These are phyloP conservation scores for Spergularia marina DNA, from an alignment of 148 eudicot species.

Conservation along the genomic window DNA sequence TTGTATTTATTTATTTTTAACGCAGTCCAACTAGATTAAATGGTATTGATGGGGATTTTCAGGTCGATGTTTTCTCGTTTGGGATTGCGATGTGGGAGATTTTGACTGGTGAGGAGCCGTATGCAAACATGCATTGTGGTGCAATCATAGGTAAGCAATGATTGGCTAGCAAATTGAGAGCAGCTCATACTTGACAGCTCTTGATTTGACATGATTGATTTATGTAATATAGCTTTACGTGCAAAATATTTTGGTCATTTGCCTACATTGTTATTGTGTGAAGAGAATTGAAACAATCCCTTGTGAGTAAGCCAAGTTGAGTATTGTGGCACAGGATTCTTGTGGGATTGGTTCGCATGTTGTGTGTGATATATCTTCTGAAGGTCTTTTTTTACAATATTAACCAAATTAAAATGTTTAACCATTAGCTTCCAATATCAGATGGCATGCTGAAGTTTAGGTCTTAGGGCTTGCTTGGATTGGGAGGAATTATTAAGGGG, in stretches of 20 bases:
- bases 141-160: constrained; percentile 75
- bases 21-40: constrained; percentile 1
- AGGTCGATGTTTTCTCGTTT: constrained; percentile 98
- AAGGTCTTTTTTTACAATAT: not conserved
- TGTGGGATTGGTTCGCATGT: not conserved
- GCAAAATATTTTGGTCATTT: not conserved
- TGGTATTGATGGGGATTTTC: constrained; percentile 24
- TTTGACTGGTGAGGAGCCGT: constrained; percentile 89
- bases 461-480: not conserved
- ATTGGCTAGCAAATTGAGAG: not conserved
- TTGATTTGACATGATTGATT: not conserved
- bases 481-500: too few species aligned
- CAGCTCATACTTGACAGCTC: not conserved
- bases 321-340: not conserved
- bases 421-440: not conserved
- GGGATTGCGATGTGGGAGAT: constrained; percentile 96
- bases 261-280: not conserved
- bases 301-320: not conserved
- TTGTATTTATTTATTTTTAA: not conserved
- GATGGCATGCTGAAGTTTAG: not conserved
- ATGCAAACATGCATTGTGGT: constrained; percentile 94
- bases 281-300: not conserved
- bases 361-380: not conserved
- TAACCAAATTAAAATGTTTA: not conserved
- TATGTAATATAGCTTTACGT: not conserved